A percentile compares a stretch with the other conserved stretches of the same genome.
Evolutionary conservation across 495 filamentous ascomycete genomes (phyloP).

Genomic region (Margaritispora aquatica): DNA sequence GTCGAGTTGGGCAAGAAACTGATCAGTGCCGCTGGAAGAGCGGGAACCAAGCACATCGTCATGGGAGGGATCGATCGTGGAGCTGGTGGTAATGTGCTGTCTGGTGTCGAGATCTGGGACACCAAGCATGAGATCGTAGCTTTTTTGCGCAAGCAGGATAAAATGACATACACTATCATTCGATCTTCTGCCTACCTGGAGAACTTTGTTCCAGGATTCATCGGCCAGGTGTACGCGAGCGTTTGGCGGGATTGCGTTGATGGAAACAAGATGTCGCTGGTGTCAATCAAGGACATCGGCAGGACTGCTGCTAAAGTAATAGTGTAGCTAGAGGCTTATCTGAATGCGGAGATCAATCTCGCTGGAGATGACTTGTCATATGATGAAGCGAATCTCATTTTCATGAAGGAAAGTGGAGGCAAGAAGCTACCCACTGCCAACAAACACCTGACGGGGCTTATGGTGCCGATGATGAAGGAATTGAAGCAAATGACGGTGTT

Average conservation of each 20-base stretch:
- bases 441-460: constrained; percentile 27
- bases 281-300: constrained; percentile 56
- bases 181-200: constrained; percentile 62
- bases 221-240: constrained; percentile 52
- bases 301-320: constrained; percentile 56
- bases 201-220: constrained; percentile 48
- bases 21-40: constrained; percentile 50
- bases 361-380: constrained; percentile 38
- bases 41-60: constrained; percentile 56
- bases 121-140: constrained; percentile 64
- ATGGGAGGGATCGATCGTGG: constrained; percentile 65
- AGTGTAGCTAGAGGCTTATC: constrained; percentile 25
- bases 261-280: constrained; percentile 43
- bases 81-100: constrained; percentile 36
- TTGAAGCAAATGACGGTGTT: constrained; percentile 1
- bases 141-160: constrained; percentile 50
- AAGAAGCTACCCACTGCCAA: constrained; percentile 29
- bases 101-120: constrained; percentile 47
- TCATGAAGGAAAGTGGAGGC: constrained; percentile 29
- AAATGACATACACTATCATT: constrained; percentile 53
- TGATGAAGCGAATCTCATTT: constrained; percentile 28
- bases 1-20: constrained; percentile 50
- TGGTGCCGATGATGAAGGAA: constrained; percentile 29
- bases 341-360: constrained; percentile 30
- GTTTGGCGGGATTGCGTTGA: constrained; percentile 36